Evolutionary conservation across 495 filamentous ascomycete genomes (phyloP), one percentile per base, ranked within the genome.

Genomic region (Aspergillus cavernicola): DNA sequence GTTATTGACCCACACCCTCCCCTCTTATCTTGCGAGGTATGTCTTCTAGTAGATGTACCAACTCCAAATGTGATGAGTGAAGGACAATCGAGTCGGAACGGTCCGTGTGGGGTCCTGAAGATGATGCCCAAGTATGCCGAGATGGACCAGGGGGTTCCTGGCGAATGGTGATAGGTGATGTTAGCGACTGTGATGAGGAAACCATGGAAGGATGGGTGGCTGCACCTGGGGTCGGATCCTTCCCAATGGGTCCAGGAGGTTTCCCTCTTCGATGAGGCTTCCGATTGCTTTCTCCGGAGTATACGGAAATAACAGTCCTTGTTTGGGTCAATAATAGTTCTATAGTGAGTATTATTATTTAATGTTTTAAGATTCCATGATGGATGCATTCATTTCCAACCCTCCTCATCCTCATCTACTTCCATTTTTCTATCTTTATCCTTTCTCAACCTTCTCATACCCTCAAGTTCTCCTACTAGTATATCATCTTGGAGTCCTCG

Each of bases 191-290:
- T 33, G 16, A 46, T 16, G 35, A 16, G n/a, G 15, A n/a, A n/a
- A n/a, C n/a, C n/a, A n/a, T n/a, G n/a, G n/a, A n/a, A n/a, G n/a
- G n/a, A n/a, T n/a, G n/a, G n/a, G n/a, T n/a, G n/a, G n/a, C n/a
- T n/a, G n/a, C n/a, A n/a, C n/a, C n/a, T n/a, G 15, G 20, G 41
- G 26, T 44, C n/a, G 41, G 23, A 44, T 44, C 41, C 41, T 43
- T 43, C 41, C 41, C 41, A 44, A 44, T 44, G 24, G 26, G 41
- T 32, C 23, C 16, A 43, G 24, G 24, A 44, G 26, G 41, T 15
- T 18, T 44, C 32, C 32, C 32, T 35, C 28, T 5, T 31, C 32
- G 32, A 35, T 35, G 32, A 35, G 11, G 4, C 2, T 35, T 12
- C 15, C 32, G 35, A 38, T 38, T 38, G 35, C 35, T 18, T 38